Conservation (phyloP, 2,329 filamentous ascomycete species). For the Pestalotiopsis fici region DNA sequence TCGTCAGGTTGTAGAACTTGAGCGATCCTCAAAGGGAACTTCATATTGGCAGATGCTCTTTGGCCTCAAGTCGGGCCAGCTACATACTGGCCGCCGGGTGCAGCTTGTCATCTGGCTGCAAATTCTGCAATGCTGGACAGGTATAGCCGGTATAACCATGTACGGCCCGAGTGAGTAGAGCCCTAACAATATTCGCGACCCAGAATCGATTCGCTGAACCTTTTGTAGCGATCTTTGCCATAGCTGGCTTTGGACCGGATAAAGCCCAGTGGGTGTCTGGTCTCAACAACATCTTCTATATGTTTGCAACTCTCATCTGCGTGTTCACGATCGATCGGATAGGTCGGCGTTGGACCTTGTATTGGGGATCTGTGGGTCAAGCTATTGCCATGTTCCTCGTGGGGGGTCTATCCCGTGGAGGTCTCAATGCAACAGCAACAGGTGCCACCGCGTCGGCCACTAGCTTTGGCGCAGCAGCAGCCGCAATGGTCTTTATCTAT, state of each 20-base stretch:
- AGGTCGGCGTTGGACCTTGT: conserved; percentile 68
- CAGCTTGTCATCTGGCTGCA: conserved; percentile 73
- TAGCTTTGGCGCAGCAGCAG: conserved; percentile 64
- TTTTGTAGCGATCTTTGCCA: conserved; percentile 55
- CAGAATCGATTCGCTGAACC: background rate
- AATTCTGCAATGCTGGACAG: conserved; percentile 71
- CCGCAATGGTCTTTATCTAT: conserved; percentile 71
- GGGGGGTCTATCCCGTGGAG: conserved; percentile 60
- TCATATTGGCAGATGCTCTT: conserved; percentile 69
- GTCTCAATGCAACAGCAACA: conserved; percentile 45
- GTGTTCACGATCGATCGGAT: conserved; percentile 72
- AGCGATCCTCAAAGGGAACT: conserved; percentile 58
- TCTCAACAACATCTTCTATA: conserved; percentile 49
- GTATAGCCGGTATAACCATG: conserved; percentile 67
- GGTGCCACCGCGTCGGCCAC: conserved; percentile 45
- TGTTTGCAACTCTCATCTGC: conserved; percentile 68
- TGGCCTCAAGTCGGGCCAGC: conserved; percentile 62
- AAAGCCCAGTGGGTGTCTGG: conserved; percentile 67
- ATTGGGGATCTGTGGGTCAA: conserved; percentile 66
- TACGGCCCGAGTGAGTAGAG: conserved; percentile 40
- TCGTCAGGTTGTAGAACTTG: conserved; percentile 60
- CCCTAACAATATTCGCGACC: background rate
- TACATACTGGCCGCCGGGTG: conserved; percentile 68
- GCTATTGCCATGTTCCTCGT: conserved; percentile 69
- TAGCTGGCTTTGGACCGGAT: conserved; percentile 62